These are phyloP conservation scores for Tremella yokohamensis DNA, from an alignment of 768 basidiomycete genomes.

Conservation along the genomic window DNA sequence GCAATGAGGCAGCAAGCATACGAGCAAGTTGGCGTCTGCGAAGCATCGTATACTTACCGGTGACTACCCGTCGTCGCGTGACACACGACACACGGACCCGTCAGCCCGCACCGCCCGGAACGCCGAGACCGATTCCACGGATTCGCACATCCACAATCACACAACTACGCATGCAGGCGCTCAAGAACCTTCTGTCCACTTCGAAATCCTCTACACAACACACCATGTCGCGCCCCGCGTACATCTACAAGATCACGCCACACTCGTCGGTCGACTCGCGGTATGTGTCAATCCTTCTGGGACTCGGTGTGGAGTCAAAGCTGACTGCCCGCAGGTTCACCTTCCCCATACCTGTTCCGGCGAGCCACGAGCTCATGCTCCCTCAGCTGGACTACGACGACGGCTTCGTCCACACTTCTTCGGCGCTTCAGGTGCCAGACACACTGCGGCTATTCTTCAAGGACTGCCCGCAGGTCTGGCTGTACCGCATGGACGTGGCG, in stretches of 20 bases:
- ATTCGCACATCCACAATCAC: too few relatives aligned
- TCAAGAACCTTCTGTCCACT: too few relatives aligned
- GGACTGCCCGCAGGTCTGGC: constrained; percentile 38
- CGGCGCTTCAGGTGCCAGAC: constrained; percentile 51
- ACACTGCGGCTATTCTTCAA: constrained; percentile 55
- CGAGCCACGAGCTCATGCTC: constrained; percentile 51
- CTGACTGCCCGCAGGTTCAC: constrained; percentile 29
- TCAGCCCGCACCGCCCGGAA: too few relatives aligned
- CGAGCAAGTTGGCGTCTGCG: too few relatives aligned
- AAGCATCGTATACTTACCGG: too few relatives aligned
- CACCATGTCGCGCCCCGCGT: constrained; percentile 32
- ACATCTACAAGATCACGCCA: constrained; percentile 53
- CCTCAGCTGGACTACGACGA: constrained; percentile 54
- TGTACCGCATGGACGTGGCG: constrained; percentile 42
- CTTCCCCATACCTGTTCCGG: constrained; percentile 48
- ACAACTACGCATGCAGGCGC: too few relatives aligned
- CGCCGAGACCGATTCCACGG: too few relatives aligned
- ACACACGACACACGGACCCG: too few relatives aligned
- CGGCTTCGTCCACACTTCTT: constrained; percentile 58
- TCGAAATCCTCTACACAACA: too few relatives aligned
- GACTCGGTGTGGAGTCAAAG: neutral
- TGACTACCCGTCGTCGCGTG: too few relatives aligned
- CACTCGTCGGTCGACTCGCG: constrained; percentile 44
- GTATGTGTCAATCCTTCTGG: constrained; percentile 14
- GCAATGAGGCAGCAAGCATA: too few relatives aligned